These are phyloP conservation scores for Russula brevipes DNA, from an alignment of 768 basidiomycete species.

Conservation along the genomic window DNA sequence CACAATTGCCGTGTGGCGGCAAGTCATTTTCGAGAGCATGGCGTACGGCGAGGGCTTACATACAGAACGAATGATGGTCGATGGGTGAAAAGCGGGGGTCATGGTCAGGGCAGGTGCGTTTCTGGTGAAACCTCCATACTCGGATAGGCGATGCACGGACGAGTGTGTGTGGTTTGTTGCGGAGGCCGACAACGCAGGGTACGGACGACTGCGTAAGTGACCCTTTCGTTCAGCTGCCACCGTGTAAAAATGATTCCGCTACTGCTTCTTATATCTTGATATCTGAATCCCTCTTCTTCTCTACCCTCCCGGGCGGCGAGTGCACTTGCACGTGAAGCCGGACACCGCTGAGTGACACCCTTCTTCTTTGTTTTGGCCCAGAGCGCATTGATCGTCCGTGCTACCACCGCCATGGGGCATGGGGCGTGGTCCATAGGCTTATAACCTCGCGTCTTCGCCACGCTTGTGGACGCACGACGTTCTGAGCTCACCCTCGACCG, in stretches of 20 bases:
- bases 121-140: constrained; percentile 15
- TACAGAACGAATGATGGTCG: constrained; percentile 80
- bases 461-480: neutral
- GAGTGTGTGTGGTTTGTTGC: constrained; percentile 15
- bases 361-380: constrained; percentile 12
- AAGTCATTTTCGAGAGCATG: constrained; percentile 93
- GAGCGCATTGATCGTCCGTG: constrained; percentile 23
- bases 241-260: constrained; percentile 23
- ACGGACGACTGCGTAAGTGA: constrained; percentile 19
- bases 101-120: constrained; percentile 26
- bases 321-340: constrained; percentile 5
- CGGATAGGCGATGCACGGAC: constrained; percentile 1
- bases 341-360: constrained; percentile 21
- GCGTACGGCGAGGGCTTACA: constrained; percentile 85
- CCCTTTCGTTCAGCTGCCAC: constrained; percentile 11
- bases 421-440: constrained; percentile 21
- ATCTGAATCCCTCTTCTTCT: constrained; percentile 22
- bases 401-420: constrained; percentile 18
- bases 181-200: constrained; percentile 1
- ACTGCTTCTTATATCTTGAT: constrained; percentile 20
- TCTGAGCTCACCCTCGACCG: neutral
- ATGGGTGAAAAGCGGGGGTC: constrained; percentile 36
- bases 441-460: neutral
- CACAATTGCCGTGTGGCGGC: constrained; percentile 78
- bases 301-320: constrained; percentile 1